Evolutionary conservation across 1,139 yeast species (phyloP).

Genomic region (Suhomyces choctaworum): DNA sequence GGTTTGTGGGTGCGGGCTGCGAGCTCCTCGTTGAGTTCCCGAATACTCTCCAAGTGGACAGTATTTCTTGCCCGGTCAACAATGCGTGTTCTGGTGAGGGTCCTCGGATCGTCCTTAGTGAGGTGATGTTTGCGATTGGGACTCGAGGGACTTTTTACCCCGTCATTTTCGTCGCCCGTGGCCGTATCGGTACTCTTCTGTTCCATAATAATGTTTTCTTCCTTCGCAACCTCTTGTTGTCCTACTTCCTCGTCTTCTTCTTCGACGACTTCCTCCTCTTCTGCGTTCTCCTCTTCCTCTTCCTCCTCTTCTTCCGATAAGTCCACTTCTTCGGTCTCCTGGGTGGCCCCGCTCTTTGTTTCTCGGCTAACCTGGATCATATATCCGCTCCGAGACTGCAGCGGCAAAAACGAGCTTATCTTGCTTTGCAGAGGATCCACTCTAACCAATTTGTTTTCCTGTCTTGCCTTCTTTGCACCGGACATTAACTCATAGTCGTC

Average conservation of each 20-base stretch:
- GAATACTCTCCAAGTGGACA: conserved; percentile 61
- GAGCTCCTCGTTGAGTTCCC: conserved; percentile 52
- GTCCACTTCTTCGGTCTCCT: conserved; percentile 8
- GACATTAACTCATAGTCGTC: conserved; percentile 9
- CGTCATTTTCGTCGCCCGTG: neutral
- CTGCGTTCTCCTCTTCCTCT: neutral
- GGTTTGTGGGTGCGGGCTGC: conserved; percentile 48
- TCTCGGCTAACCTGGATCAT: conserved; percentile 4
- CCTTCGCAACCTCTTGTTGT: neutral
- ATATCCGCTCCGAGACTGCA: conserved; percentile 7
- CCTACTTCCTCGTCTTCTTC: neutral
- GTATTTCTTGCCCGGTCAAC: conserved; percentile 17
- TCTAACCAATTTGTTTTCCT: conserved; percentile 68
- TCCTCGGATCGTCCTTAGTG: neutral
- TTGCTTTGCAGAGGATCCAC: conserved; percentile 72
- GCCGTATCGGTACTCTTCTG: neutral
- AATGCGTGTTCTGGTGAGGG: neutral
- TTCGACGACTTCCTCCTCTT: neutral
- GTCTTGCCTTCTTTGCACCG: conserved; percentile 36
- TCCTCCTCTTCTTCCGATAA: conserved; percentile 2
- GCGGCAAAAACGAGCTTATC: conserved; percentile 45
- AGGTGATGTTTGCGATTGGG: neutral
- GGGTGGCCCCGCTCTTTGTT: conserved; percentile 3
- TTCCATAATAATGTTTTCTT: neutral
- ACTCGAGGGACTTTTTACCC: neutral